phyloP scores from a whole-genome alignment of 169 alveolate species.

The Perkinsus olseni region DNA sequence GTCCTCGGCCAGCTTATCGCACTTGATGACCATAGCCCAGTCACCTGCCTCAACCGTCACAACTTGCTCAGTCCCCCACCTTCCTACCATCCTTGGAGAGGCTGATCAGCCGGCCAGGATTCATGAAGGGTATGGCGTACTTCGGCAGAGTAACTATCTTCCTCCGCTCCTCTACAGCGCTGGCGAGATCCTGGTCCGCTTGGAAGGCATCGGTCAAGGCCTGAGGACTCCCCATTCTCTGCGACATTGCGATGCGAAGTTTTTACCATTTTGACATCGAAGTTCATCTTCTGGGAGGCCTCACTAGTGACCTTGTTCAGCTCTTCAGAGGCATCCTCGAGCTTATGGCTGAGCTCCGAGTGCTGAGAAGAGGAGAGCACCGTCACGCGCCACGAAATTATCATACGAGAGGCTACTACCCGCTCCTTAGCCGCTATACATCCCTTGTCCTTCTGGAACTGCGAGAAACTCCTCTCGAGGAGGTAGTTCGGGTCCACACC shows the following conservation, averaged over 20 bases:
- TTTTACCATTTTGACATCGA: conserved; percentile 39
- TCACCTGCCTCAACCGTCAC: background rate
- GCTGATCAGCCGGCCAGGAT: conserved; percentile 30
- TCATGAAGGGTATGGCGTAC: conserved; percentile 18
- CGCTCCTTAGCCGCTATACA: conserved; percentile 63
- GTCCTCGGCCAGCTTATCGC: background rate
- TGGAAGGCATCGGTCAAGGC: background rate
- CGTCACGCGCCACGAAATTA: background rate
- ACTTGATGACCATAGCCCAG: background rate
- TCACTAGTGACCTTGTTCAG: conserved; percentile 40
- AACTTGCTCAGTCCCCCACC: background rate
- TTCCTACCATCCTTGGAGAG: background rate
- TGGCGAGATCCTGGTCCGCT: conserved; percentile 5
- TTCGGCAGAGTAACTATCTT: conserved; percentile 40
- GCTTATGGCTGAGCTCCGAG: background rate
- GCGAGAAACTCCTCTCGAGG: conserved; percentile 88
- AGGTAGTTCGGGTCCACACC: conserved; percentile 81
- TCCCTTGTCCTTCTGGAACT: conserved; percentile 83
- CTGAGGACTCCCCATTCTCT: background rate
- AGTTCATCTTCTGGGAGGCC: conserved; percentile 37
- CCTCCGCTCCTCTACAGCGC: conserved; percentile 45
- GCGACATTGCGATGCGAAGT: conserved; percentile 26
- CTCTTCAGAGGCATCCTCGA: background rate
- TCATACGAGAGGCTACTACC: conserved; percentile 9
- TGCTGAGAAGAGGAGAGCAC: background rate